A percentile compares a stretch with the other conserved stretches of the same genome.
Conservation (phyloP, 2,329 filamentous ascomycete species). For the Talaromyces piceae region DNA sequence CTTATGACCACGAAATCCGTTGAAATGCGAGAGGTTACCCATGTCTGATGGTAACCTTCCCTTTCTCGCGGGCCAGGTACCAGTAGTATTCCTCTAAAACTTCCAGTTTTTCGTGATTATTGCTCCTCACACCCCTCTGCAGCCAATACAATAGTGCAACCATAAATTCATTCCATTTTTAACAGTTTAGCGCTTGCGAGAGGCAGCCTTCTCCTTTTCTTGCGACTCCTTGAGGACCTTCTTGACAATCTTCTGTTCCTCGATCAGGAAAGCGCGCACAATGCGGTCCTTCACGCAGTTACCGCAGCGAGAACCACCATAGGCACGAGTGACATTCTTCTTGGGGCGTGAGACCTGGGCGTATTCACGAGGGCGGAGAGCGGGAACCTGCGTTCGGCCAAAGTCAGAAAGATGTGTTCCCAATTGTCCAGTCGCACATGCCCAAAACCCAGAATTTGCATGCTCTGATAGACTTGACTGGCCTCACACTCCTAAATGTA, state of each 20-base stretch:
- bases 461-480: background rate
- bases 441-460: background rate
- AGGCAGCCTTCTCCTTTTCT: conserved; percentile 48
- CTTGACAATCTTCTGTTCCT: conserved; percentile 99
- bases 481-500: background rate
- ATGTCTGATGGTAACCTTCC: conserved; percentile 25
- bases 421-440: background rate
- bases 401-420: conserved; percentile 1
- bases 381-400: conserved; percentile 60
- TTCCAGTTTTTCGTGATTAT: conserved; percentile 24
- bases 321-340: conserved; percentile 98
- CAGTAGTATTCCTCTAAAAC: conserved; percentile 27
- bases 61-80: conserved; percentile 17
- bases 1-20: conserved; percentile 13
- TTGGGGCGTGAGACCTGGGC: conserved; percentile 93
- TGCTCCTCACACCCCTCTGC: conserved; percentile 15
- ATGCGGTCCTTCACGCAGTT: conserved; percentile 98
- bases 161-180: conserved; percentile 4
- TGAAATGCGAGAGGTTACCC: conserved; percentile 18
- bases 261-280: conserved; percentile 96
- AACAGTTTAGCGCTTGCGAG: conserved; percentile 36
- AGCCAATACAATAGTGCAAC: conserved; percentile 22
- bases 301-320: conserved; percentile 96
- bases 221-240: conserved; percentile 99
- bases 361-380: conserved; percentile 97